Conservation (phyloP, 805 yeast genomes). For the Metschnikowia matae region DNA sequence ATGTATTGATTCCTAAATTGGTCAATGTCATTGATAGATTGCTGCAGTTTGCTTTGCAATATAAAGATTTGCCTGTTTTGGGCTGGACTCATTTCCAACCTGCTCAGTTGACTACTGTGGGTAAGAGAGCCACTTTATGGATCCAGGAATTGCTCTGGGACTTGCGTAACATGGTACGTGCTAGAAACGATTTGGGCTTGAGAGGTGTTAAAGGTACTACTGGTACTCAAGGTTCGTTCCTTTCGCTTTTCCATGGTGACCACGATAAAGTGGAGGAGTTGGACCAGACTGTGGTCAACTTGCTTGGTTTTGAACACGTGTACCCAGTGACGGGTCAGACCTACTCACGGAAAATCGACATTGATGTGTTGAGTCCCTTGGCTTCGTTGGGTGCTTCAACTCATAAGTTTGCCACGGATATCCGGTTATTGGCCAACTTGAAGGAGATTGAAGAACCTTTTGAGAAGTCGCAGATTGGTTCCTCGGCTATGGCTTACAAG, state of each 20-base stretch:
- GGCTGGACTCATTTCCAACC: slow-evolving; percentile 99
- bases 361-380: slow-evolving; percentile 87
- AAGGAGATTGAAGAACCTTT: slow-evolving; percentile 98
- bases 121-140: slow-evolving; percentile 98
- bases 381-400: slow-evolving; percentile 94
- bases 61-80: slow-evolving; percentile 93
- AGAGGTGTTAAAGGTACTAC: slow-evolving; percentile 99
- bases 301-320: slow-evolving; percentile 89
- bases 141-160: slow-evolving; percentile 97
- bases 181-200: slow-evolving; percentile 92
- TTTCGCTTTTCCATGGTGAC: slow-evolving; percentile 92
- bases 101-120: slow-evolving; percentile 97
- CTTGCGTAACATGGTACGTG: slow-evolving; percentile 90
- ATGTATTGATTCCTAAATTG: slow-evolving; percentile 83
- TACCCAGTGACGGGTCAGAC: slow-evolving; percentile 99
- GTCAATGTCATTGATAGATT: slow-evolving; percentile 93
- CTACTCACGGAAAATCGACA: slow-evolving; percentile 96
- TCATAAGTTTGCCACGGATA: slow-evolving; percentile 96
- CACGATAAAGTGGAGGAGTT: slow-evolving; percentile 93
- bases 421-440: slow-evolving; percentile 90
- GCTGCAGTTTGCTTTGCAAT: slow-evolving; percentile 78
- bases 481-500: slow-evolving; percentile 98
- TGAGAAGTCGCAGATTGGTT: slow-evolving; percentile 97
- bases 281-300: slow-evolving; percentile 88
- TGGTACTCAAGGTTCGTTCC: slow-evolving; percentile 96